Base-by-base conservation (phyloP, 768 basidiomycete species). In the Podaxis pistillaris region DNA sequence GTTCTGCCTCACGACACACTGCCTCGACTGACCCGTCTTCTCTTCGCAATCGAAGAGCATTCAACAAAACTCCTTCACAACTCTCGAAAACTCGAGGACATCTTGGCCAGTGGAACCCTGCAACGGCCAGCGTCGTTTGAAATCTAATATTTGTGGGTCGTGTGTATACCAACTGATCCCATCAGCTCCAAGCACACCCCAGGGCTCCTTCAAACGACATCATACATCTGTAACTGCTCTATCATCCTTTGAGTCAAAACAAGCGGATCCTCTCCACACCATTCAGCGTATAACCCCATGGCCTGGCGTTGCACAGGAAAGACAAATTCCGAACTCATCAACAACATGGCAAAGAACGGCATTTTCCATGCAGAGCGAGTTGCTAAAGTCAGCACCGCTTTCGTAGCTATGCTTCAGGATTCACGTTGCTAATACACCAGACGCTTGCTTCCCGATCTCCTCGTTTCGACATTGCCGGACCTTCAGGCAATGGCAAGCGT, bases 231-330 rank as follows among this genome's bases (percentile, higher is more conserved):
- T 2, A 19, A 46, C 7, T 46, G 44, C 44, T n/a, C 44, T 17
- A 15, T 46, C 44, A 46, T 15, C 44, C 19, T n/a, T 6, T 46
- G 19, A 15, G n/a, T 46, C 44, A 46, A 15, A 7, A 17, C 15
- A n/a, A 46, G 41, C 26, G 17, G 56, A 33, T 46, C 7, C 24
- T 19, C 57, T n/a, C n/a, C 46, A 19, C 47, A 51, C 26, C 15
- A 56, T 46, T 38, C 30, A 47, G 26, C 30, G 19, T 47, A 36
- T 49, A 47, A 64, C 8, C 33, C 37, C 28, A 94, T 95, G 93
- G 93, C 93, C 41, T 95, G 93, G 94, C 81, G 82, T 33, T 90
- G 89, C 71, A 83, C 77, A 46, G 94, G 93, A 24, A 73, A 69
- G 9, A 84, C 85, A 3, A 96, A 94, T 69, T 68, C 74, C 17